Evolutionary conservation across 2,329 filamentous ascomycete species (phyloP).

Genomic region (Colletotrichum phormii): DNA sequence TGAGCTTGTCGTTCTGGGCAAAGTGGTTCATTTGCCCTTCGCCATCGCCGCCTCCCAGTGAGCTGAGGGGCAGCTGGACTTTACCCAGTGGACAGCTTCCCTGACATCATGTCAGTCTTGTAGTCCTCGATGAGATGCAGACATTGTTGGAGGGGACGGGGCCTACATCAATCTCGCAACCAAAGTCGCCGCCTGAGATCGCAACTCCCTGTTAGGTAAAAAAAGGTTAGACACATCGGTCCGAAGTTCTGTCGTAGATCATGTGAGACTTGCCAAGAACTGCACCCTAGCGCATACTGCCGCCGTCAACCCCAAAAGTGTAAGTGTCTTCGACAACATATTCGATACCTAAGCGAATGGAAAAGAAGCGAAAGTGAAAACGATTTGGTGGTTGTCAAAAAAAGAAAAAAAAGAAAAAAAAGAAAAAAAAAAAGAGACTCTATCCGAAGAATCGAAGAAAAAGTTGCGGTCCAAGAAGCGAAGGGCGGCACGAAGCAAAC

Average conservation of each 20-base stretch:
- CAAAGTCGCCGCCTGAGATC: slow-evolving; percentile 61
- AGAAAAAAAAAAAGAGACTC: slow-evolving; percentile 29
- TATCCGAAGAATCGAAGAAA: slow-evolving; percentile 20
- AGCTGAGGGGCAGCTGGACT: slow-evolving; percentile 48
- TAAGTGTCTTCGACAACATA: slow-evolving; percentile 26
- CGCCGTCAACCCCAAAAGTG: slow-evolving; percentile 30
- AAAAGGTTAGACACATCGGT: slow-evolving; percentile 7
- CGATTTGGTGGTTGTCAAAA: not conserved
- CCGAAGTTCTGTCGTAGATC: slow-evolving; percentile 19
- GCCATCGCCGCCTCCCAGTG: slow-evolving; percentile 50
- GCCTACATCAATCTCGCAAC: slow-evolving; percentile 57
- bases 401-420: no score
- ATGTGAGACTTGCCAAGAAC: slow-evolving; percentile 31
- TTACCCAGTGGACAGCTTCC: slow-evolving; percentile 52
- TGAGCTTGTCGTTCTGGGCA: slow-evolving; percentile 60
- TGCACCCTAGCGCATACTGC: slow-evolving; percentile 33
- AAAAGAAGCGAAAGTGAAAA: slow-evolving; percentile 17
- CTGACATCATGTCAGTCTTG: slow-evolving; percentile 39
- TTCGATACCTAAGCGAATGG: slow-evolving; percentile 29
- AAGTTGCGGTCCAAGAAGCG: not conserved
- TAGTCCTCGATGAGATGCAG: no score
- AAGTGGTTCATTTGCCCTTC: slow-evolving; percentile 69
- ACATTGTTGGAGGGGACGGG: not conserved
- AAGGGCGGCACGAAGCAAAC: slow-evolving; percentile 20
- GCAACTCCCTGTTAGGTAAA: slow-evolving; percentile 48